Conservation (phyloP, 2,329 filamentous ascomycete species). For the Chrysosporium queenslandicum region DNA sequence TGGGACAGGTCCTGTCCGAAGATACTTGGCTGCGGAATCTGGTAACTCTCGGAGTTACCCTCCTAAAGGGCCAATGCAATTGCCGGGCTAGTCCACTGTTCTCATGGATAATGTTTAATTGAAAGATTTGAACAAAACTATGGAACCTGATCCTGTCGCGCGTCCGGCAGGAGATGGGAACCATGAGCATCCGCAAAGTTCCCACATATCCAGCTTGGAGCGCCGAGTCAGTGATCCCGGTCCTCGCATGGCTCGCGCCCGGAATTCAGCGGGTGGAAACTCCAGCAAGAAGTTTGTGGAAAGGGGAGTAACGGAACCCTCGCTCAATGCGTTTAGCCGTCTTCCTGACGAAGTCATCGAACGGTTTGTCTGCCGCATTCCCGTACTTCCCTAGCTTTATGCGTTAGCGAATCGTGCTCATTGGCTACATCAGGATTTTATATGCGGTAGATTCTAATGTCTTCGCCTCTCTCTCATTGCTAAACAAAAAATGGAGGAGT, state of each 20-base stretch:
- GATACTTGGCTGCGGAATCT: not conserved
- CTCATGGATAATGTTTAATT: conserved; percentile 13
- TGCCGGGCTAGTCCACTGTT: not conserved
- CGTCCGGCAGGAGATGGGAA: conserved; percentile 11
- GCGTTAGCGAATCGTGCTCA: conserved; percentile 7
- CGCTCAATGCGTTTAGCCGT: conserved; percentile 6
- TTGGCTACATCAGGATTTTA: conserved; percentile 32
- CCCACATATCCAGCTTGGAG: not conserved
- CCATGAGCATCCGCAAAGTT: conserved; percentile 4
- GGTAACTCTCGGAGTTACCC: not conserved
- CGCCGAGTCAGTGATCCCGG: conserved; percentile 5
- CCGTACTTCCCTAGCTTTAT: not conserved
- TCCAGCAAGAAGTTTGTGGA: not conserved
- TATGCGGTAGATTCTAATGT: conserved; percentile 39
- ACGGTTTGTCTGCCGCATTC: conserved; percentile 14
- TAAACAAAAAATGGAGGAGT: conserved; percentile 38
- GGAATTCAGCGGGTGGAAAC: not conserved
- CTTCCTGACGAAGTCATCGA: conserved; percentile 15
- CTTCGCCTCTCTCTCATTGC: conserved; percentile 39
- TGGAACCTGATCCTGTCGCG: conserved; percentile 15
- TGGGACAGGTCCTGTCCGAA: not conserved
- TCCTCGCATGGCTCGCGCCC: not conserved
- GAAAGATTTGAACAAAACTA: conserved; percentile 9
- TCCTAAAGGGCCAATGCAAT: not conserved
- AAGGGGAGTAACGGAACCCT: not conserved